Conservation (phyloP, 225 moss, liverwort and hornwort species). For the Lunularia cruciata region DNA sequence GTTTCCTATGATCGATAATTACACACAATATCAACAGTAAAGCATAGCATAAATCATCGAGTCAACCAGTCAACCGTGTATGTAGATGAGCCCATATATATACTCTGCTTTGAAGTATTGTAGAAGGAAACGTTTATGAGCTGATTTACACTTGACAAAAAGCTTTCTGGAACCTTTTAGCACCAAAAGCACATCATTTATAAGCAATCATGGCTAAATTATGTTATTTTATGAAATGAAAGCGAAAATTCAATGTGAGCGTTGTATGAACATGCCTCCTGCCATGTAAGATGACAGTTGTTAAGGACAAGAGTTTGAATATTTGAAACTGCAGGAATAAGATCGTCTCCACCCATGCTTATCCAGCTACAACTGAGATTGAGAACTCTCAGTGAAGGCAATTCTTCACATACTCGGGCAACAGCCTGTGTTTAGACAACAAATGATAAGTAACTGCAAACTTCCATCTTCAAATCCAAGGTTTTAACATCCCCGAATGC, state of each 20-base stretch:
- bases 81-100: too few relatives aligned
- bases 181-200: not conserved
- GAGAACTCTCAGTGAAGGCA: conserved; percentile 57
- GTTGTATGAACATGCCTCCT: conserved; percentile 43
- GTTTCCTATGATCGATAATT: too few relatives aligned
- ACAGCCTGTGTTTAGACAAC: conserved; percentile 98
- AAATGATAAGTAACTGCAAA: too few relatives aligned
- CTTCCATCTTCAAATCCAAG: too few relatives aligned
- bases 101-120: too few relatives aligned
- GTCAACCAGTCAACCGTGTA: too few relatives aligned
- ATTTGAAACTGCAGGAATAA: conserved; percentile 47
- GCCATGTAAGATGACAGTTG: conserved; percentile 75
- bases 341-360: conserved; percentile 25
- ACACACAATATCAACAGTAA: too few relatives aligned
- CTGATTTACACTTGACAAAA: not conserved
- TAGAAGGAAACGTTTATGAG: too few relatives aligned
- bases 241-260: not conserved
- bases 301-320: conserved; percentile 78
- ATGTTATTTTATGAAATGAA: not conserved
- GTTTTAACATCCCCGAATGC: too few relatives aligned
- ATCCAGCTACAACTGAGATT: conserved; percentile 85
- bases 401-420: conserved; percentile 71
- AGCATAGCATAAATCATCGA: too few relatives aligned
- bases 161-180: not conserved
- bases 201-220: too few relatives aligned